These are phyloP conservation scores for Pythium dissotocum DNA, from an alignment of 352 stramenopile genomes.

Conservation along the genomic window DNA sequence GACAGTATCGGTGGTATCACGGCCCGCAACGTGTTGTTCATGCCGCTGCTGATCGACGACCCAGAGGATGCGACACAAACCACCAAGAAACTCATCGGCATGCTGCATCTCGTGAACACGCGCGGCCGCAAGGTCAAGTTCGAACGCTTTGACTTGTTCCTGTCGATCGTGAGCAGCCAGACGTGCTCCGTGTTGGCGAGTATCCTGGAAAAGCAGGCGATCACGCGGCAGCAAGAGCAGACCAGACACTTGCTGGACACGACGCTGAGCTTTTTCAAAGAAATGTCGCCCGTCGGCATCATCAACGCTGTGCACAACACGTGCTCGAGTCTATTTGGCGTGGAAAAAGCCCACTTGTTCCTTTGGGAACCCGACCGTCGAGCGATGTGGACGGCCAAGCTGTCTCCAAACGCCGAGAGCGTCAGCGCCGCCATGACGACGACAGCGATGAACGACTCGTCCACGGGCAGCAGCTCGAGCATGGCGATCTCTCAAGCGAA, in stretches of 20 bases:
- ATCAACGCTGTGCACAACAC: conserved; percentile 85
- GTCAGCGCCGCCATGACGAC: conserved; percentile 11
- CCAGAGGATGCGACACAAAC: conserved; percentile 23
- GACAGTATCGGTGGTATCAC: conserved; percentile 60
- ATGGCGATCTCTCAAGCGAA: not conserved
- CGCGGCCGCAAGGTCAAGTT: conserved; percentile 63
- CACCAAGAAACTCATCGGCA: conserved; percentile 50
- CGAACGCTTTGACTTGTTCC: conserved; percentile 68
- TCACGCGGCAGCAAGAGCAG: conserved; percentile 67
- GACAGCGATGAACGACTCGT: not conserved
- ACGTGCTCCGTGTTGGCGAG: conserved; percentile 66
- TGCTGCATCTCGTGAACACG: conserved; percentile 74
- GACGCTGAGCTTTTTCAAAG: conserved; percentile 80
- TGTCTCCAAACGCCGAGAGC: conserved; percentile 35
- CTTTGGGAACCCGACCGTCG: conserved; percentile 53
- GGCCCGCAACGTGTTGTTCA: conserved; percentile 62
- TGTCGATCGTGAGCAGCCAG: conserved; percentile 74
- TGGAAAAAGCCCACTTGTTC: conserved; percentile 66
- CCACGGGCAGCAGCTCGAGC: not conserved
- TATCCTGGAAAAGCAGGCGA: conserved; percentile 68
- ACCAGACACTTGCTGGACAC: conserved; percentile 63
- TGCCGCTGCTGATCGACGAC: conserved; percentile 61
- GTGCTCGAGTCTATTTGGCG: conserved; percentile 60
- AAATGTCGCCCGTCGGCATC: conserved; percentile 74
- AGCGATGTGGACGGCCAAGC: conserved; percentile 74